These are phyloP conservation scores for Hebeloma cylindrosporum DNA, from an alignment of 768 basidiomycete genomes.

Conservation along the genomic window DNA sequence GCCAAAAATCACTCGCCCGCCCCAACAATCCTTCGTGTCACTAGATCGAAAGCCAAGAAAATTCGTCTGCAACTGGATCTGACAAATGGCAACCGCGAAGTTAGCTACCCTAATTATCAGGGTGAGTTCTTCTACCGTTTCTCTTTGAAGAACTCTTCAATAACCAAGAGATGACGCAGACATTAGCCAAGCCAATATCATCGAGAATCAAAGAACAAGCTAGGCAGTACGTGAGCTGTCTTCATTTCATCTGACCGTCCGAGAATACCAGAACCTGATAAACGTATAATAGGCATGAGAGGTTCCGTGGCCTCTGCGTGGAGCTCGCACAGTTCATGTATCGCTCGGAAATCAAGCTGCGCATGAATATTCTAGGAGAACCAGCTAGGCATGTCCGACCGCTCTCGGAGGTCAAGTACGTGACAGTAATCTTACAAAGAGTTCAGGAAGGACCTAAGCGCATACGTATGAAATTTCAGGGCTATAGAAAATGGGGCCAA, in stretches of 20 bases:
- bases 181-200: conserved; percentile 6
- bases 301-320: conserved; percentile 70
- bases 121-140: too few species aligned
- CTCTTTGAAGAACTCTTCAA: too few species aligned
- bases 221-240: conserved; percentile 1
- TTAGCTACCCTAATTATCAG: too few species aligned
- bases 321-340: conserved; percentile 77
- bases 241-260: too few species aligned
- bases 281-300: conserved; percentile 50
- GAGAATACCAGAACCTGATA: too few species aligned
- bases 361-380: conserved; percentile 78
- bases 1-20: too few species aligned
- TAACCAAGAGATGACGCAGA: too few species aligned
- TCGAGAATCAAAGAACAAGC: conserved; percentile 3
- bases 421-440: conserved; percentile 8
- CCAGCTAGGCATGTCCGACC: conserved; percentile 71
- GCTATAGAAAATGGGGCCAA: conserved; percentile 89
- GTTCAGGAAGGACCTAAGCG: too few species aligned
- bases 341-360: conserved; percentile 66
- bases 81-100: too few species aligned
- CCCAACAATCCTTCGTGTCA: too few species aligned
- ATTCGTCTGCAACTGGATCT: too few species aligned
- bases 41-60: too few species aligned
- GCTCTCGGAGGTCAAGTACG: conserved; percentile 72
- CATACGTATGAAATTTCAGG: conserved; percentile 32